Percentiles rank a stretch among this genome's conserved stretches.
Evolutionary conservation across 768 basidiomycete species (phyloP).

Genomic region (Neoboletus brunneissimus): DNA sequence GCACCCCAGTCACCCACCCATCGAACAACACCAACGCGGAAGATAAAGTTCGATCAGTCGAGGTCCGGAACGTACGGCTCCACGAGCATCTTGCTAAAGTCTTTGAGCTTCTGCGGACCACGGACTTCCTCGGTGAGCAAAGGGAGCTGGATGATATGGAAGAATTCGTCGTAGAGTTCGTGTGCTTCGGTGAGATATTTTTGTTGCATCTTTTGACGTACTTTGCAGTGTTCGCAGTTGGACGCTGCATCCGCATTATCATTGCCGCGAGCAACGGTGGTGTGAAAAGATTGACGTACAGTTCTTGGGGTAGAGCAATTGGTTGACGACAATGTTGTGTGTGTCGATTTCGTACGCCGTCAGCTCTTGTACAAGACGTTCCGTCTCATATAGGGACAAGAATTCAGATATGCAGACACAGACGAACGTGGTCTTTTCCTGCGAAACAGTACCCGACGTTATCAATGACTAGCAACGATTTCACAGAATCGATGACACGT

Average conservation of each 20-base stretch:
- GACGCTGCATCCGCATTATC: slow-evolving; percentile 50
- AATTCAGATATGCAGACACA: slow-evolving; percentile 99
- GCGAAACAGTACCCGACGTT: not conserved
- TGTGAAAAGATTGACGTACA: slow-evolving; percentile 46
- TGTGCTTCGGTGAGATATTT: slow-evolving; percentile 96
- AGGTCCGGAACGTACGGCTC: slow-evolving; percentile 63
- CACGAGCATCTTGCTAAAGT: slow-evolving; percentile 91
- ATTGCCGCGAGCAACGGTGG: not conserved
- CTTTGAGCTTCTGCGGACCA: slow-evolving; percentile 88
- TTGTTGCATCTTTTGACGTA: slow-evolving; percentile 96
- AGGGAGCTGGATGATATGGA: slow-evolving; percentile 94
- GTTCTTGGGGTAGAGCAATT: slow-evolving; percentile 89
- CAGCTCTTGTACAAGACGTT: slow-evolving; percentile 94
- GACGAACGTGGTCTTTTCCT: slow-evolving; percentile 99
- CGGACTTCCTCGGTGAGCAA: slow-evolving; percentile 95
- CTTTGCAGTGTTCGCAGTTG: slow-evolving; percentile 92
- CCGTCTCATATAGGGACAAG: slow-evolving; percentile 96
- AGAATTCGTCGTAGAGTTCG: slow-evolving; percentile 96
- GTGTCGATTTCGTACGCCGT: slow-evolving; percentile 96
- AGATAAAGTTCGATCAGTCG: slow-evolving; percentile 13
- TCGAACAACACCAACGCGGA: not conserved
- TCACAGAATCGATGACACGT: slow-evolving; percentile 22
- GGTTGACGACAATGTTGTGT: slow-evolving; percentile 98
- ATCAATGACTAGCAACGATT: not conserved
- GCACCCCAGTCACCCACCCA: not conserved